These are phyloP conservation scores for Termitomyces heimii DNA, from an alignment of 768 basidiomycete species.

Conservation along the genomic window DNA sequence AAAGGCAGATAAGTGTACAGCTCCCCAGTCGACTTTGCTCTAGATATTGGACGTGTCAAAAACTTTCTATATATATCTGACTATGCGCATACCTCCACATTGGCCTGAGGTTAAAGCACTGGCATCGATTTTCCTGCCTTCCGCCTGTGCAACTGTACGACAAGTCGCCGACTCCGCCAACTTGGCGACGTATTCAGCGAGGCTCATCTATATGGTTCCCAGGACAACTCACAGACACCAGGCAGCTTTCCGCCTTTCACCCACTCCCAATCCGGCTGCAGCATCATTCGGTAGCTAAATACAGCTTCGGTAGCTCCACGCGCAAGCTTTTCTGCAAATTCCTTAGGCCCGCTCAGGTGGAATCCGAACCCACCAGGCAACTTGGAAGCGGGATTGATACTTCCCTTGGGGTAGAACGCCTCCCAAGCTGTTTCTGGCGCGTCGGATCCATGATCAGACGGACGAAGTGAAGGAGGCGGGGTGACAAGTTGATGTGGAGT, in stretches of 20 bases:
- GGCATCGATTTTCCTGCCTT: constrained; percentile 51
- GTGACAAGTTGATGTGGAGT: constrained; percentile 27
- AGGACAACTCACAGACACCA: constrained; percentile 49
- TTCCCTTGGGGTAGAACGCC: constrained; percentile 53
- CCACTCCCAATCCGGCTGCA: constrained; percentile 59
- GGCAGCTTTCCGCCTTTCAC: constrained; percentile 75
- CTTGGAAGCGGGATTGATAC: constrained; percentile 47
- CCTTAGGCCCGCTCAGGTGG: constrained; percentile 51
- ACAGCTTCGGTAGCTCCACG: constrained; percentile 46
- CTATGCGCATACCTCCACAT: constrained; percentile 61
- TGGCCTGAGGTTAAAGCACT: constrained; percentile 62
- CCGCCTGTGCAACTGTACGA: constrained; percentile 70
- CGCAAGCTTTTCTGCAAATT: constrained; percentile 31
- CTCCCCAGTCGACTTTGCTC: constrained; percentile 44
- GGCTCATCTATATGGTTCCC: no score
- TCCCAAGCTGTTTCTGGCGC: constrained; percentile 45
- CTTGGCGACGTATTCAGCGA: constrained; percentile 21
- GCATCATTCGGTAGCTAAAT: constrained; percentile 62
- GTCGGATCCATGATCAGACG: constrained; percentile 4
- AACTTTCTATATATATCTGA: no score
- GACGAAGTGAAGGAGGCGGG: constrained; percentile 18
- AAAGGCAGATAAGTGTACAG: constrained; percentile 66
- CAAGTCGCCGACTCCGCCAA: constrained; percentile 48
- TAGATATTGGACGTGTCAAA: background rate
- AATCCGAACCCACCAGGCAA: constrained; percentile 66